Percentiles rank a stretch among this genome's conserved stretches.
Conservation (phyloP, 805 yeast genomes). For the Spencermartinsiella europaea region DNA sequence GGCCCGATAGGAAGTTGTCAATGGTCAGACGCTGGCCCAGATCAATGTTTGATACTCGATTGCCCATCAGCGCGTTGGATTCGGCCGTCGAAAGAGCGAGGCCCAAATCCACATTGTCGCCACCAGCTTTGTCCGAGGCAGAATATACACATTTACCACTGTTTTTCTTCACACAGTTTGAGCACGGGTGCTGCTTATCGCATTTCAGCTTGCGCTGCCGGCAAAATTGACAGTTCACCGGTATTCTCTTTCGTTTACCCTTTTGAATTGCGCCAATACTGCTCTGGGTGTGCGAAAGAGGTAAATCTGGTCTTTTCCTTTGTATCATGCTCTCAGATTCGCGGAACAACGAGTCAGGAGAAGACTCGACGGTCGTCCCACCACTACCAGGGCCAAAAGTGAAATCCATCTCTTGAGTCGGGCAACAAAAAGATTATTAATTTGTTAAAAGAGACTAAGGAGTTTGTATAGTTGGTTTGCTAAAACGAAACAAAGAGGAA, state of each 20-base stretch:
- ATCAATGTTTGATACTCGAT: neutral
- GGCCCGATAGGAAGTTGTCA: conserved; percentile 8
- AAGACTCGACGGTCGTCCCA: too few species aligned
- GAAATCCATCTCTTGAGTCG: too few species aligned
- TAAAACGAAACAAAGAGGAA: too few species aligned
- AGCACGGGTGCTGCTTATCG: conserved; percentile 30
- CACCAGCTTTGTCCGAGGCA: neutral
- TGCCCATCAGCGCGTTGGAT: neutral
- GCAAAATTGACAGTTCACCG: conserved; percentile 31
- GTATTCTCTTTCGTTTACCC: conserved; percentile 27
- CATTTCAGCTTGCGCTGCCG: conserved; percentile 32
- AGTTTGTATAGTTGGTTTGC: too few species aligned
- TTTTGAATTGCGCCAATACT: conserved; percentile 17
- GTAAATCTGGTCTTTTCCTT: conserved; percentile 12
- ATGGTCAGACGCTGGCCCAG: conserved; percentile 13
- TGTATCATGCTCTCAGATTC: neutral
- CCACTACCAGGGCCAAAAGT: too few species aligned
- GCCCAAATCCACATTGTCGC: neutral
- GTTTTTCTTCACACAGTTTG: conserved; percentile 27
- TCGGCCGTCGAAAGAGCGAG: neutral
- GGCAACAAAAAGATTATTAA: too few species aligned
- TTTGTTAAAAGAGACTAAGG: too few species aligned
- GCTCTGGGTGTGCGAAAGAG: conserved; percentile 13
- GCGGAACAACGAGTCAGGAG: neutral
- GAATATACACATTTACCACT: conserved; percentile 14